A percentile compares a stretch with the other conserved stretches of the same genome.
phyloP scores from a whole-genome alignment of 352 stramenopile species.

The Globisporangium spinosum region DNA sequence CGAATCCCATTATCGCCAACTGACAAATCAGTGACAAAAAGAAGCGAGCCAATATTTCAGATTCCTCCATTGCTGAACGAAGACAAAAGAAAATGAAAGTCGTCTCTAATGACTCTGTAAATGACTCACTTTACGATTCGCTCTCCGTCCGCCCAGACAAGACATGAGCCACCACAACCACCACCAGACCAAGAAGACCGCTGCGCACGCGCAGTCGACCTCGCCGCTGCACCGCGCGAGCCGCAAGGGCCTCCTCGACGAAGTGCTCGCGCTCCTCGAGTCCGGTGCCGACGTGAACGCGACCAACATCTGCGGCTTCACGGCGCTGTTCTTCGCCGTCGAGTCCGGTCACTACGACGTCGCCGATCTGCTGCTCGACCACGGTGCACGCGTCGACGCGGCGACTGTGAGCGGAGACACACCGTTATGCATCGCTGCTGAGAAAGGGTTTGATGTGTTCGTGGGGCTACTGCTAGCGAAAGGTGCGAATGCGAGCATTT shows the following conservation, averaged over 20 bases:
- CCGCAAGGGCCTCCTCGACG: conserved; percentile 8
- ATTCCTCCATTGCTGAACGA: too few relatives aligned
- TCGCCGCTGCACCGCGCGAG: conserved; percentile 3
- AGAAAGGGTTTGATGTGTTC: conserved; percentile 5
- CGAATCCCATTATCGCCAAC: too few relatives aligned
- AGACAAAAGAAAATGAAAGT: too few relatives aligned
- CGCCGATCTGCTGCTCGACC: conserved; percentile 8
- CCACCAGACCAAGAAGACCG: background rate
- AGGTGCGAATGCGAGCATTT: conserved; percentile 1
- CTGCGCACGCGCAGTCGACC: conserved; percentile 4
- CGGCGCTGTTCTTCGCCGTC: conserved; percentile 11
- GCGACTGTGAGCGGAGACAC: conserved; percentile 2
- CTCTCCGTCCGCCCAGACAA: too few relatives aligned
- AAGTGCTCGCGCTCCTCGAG: conserved; percentile 8
- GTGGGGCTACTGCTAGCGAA: conserved; percentile 5
- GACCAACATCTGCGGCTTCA: conserved; percentile 6
- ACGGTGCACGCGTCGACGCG: conserved; percentile 2
- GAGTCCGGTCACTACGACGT: conserved; percentile 6
- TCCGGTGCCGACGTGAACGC: conserved; percentile 8
- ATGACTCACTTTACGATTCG: background rate
- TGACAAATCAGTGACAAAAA: too few relatives aligned
- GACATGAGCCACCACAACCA: background rate
- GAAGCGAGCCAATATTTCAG: too few relatives aligned
- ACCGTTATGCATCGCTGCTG: conserved; percentile 10
- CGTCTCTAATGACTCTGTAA: too few relatives aligned